A percentile compares a stretch with the other conserved stretches of the same genome.
Conservation (phyloP, 306 rosid species). For the Boehmeria nivea region DNA sequence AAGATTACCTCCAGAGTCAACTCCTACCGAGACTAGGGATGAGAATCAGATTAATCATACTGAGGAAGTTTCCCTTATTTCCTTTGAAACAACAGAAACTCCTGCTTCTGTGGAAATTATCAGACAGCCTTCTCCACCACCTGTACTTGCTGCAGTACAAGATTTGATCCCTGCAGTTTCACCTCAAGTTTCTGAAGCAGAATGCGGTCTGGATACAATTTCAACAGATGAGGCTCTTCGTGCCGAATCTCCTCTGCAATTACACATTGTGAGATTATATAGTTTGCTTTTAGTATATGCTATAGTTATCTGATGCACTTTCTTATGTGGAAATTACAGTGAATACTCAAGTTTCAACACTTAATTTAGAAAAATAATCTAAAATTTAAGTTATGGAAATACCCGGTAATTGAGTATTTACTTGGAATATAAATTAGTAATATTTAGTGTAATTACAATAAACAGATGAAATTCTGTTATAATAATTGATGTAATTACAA, state of each 20-base stretch:
- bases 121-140: constrained; percentile 91
- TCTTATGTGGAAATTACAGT: too few species aligned
- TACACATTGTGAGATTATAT: constrained; percentile 73
- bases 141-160: constrained; percentile 89
- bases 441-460: too few species aligned
- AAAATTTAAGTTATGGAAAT: too few species aligned
- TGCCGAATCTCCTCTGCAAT: constrained; percentile 66
- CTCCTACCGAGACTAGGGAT: constrained; percentile 30
- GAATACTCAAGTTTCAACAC: too few species aligned
- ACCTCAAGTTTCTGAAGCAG: constrained; percentile 44
- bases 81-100: constrained; percentile 56
- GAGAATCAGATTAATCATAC: constrained; percentile 28
- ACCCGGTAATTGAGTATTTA: too few species aligned
- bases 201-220: constrained; percentile 36
- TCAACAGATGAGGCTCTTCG: constrained; percentile 45
- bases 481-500: too few species aligned
- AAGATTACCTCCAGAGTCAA: constrained; percentile 35
- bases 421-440: too few species aligned
- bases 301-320: too few species aligned
- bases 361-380: too few species aligned
- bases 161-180: constrained; percentile 72
- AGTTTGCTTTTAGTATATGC: constrained; percentile 4
- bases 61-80: constrained; percentile 68
- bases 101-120: constrained; percentile 49
- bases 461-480: too few species aligned